Evolutionary conservation across 2,329 filamentous ascomycete species (phyloP).

Genomic region (Kalmusia sp.): DNA sequence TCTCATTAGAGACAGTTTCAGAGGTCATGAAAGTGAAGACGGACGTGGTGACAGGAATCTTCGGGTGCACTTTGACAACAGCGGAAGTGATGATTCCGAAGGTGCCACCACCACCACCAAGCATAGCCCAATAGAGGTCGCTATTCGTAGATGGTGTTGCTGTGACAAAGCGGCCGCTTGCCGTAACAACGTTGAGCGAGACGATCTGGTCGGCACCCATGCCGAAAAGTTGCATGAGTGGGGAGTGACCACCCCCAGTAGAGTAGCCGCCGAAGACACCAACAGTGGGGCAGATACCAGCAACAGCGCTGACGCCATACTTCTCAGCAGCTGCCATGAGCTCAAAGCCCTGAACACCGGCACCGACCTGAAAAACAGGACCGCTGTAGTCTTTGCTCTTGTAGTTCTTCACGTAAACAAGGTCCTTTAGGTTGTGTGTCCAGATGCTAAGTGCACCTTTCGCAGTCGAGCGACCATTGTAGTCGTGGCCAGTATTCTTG

Average conservation of each 20-base stretch:
- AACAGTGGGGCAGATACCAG: conserved; percentile 55
- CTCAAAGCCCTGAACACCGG: conserved; percentile 42
- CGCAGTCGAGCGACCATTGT: conserved; percentile 11
- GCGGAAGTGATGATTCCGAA: conserved; percentile 44
- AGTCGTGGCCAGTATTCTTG: conserved; percentile 25
- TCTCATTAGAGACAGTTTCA: conserved; percentile 26
- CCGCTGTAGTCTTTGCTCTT: conserved; percentile 34
- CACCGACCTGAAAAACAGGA: conserved; percentile 37
- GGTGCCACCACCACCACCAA: conserved; percentile 46
- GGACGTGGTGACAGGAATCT: conserved; percentile 37
- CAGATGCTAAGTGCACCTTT: conserved; percentile 14
- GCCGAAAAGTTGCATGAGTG: conserved; percentile 56
- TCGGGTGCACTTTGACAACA: conserved; percentile 41
- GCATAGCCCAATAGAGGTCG: conserved; percentile 48
- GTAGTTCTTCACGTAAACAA: conserved; percentile 37
- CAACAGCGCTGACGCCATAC: conserved; percentile 33
- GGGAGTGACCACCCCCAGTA: conserved; percentile 61
- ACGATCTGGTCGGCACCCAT: conserved; percentile 46
- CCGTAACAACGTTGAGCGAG: conserved; percentile 43
- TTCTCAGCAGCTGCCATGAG: conserved; percentile 37
- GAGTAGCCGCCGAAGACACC: conserved; percentile 55
- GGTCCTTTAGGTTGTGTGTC: conserved; percentile 33
- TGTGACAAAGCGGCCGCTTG: conserved; percentile 32
- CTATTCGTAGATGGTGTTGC: conserved; percentile 41
- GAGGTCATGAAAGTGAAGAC: conserved; percentile 34